Base-by-base conservation (phyloP, 106 monocot species). In the Gastrodia elata region DNA sequence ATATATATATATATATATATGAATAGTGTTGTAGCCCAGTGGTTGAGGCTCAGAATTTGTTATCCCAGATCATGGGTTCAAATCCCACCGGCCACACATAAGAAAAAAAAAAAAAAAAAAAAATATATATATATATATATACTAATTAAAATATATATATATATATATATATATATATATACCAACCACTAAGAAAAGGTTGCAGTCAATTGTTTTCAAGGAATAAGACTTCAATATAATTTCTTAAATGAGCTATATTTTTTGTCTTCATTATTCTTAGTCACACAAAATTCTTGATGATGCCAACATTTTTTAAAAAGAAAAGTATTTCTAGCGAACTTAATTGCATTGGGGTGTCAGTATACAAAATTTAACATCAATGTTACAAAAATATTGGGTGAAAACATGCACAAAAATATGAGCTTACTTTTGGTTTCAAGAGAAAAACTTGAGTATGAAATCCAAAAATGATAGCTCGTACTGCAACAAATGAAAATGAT, bases 341-440 rank as follows among this genome's bases (percentile, higher is more conserved):
- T 57, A 57, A 57, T 26, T 25, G 5, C 57, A 57, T 57, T 25
- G n/a, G 3, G 8, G 26, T 59, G 58, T 27, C 28, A 59, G 10
- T 5, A 49, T 14, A 7, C 18, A 49, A 30, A 59, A 59, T 59
- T 59, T 27, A 59, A 30, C 0, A 30, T 2, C 30, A 59, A 59
- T 27, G 30, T 59, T 30, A 9, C 9, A 2, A 73, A 73, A 39
- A 38, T 11, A 74, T 39, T 59, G 25, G 14, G 11, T 25, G 13
- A 14, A 69, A 69, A 11, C 2, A 22, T 42, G 33, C 11, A 22
- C 27, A 30, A 5, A 44, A 71, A 16, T 28, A 18, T 16, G n/a
- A 49, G 48, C 78, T 89, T 89, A 96, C 95, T 77, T 86, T 96
- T n/a, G 91, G 86, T 24, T n/a, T 82, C 49, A 96, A 76, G 67